Evolutionary conservation across 2,329 filamentous ascomycete species (phyloP), one percentile per base, ranked within the genome.

Genomic region (Cladosporium sp.): DNA sequence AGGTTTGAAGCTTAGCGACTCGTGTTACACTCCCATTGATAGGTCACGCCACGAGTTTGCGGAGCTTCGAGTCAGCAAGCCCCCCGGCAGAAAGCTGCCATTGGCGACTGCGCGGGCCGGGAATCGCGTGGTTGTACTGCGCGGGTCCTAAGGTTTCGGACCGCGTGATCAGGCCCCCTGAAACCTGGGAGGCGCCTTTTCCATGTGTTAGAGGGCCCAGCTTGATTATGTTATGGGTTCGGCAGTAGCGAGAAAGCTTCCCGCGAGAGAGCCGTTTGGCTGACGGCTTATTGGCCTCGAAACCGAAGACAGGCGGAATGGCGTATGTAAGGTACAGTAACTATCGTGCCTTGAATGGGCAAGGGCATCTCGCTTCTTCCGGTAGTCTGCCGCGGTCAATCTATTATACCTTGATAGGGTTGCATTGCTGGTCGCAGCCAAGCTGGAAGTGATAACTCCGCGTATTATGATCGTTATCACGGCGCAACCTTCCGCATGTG

Each of bases 81-180:
- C 9, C 11, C 22, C 22, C 22, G 22, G 22, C 22, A 28, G 22
- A 28, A 28, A 28, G 22, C 22, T 16, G 34, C 34, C 10, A 32
- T 50, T 50, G 22, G 19, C 42, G 40, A 32, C 13, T 6, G 9
- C 13, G 14, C 22, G n/a, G 19, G 16, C 46, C 31, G 46, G 10
- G 34, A 32, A 40, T 50, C 48, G 48, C 48, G 48, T 50, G 40
- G 48, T 33, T 22, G 43, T 32, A 50, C 48, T 40, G 48, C 38
- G 48, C 43, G 40, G 40, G 11, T 38, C 3, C 16, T 38, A n/a
- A 38, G 35, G 13, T 38, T 38, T 14, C 35, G 35, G 11, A 35
- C 13, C 11, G 35, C 16, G 35, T 9, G 22, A 28, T 14, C 16
- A n/a, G n/a, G n/a, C 35, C 35, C 35, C 35, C 16, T 14, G n/a